These are phyloP conservation scores for Plasmopara muralis DNA, from an alignment of 352 stramenopile species.

Conservation along the genomic window DNA sequence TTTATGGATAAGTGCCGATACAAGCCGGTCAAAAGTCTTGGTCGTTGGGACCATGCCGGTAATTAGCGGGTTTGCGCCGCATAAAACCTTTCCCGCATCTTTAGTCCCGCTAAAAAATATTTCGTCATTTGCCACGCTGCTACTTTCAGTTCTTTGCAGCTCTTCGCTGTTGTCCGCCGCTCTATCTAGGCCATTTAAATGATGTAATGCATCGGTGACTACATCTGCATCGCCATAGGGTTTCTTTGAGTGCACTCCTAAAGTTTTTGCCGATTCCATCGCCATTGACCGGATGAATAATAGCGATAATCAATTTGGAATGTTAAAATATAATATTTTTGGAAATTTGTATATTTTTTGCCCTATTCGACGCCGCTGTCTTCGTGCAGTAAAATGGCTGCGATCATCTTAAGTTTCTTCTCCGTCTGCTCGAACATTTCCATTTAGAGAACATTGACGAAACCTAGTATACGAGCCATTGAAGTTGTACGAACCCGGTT, in stretches of 20 bases:
- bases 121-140: not conserved
- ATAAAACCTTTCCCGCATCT: not conserved
- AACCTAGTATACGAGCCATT: not conserved
- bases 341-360: not conserved
- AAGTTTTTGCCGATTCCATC: not conserved
- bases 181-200: slow-evolving; percentile 1
- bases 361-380: slow-evolving; percentile 21
- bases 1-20: slow-evolving; percentile 19
- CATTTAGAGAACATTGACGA: not conserved
- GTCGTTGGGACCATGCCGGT: slow-evolving; percentile 16
- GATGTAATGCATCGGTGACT: slow-evolving; percentile 1
- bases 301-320: too few relatives aligned
- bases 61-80: slow-evolving; percentile 23
- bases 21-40: slow-evolving; percentile 33
- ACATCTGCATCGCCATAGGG: not conserved
- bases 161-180: not conserved
- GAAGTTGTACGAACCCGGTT: slow-evolving; percentile 24
- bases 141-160: not conserved
- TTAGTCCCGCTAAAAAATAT: not conserved
- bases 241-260: not conserved
- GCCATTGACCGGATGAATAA: not conserved
- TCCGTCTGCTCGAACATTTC: slow-evolving; percentile 26
- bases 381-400: slow-evolving; percentile 33
- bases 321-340: too few relatives aligned
- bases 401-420: slow-evolving; percentile 52